Evolutionary conservation across 2,329 filamentous ascomycete genomes (phyloP), one percentile per base, ranked within the genome.

Genomic region (Periconia sp.): DNA sequence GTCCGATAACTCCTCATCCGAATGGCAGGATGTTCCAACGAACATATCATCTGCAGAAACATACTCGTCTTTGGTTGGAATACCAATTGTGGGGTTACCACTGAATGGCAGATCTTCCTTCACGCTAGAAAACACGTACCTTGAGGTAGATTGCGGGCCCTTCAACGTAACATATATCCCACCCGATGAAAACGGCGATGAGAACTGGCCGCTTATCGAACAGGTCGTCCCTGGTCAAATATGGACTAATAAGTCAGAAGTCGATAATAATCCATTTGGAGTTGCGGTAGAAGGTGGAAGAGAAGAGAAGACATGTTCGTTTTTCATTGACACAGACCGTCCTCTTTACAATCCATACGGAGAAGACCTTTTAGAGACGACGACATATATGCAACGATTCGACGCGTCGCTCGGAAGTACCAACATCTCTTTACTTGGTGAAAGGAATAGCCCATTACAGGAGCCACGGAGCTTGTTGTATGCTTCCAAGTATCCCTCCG

Each of bases 21-120:
- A 61, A 0, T 74, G 70, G 69, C 46, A 62, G 3, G 27, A 19
- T n/a, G 53, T 69, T 0, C 54, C 63, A 15, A 9, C 18, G 3
- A 30, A 50, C 8, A 50, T 57, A 2, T 47, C 49, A 3, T 2
- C 47, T 9, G 58, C 65, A 14, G 68, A 72, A 20, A 43, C 40
- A 0, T 74, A 69, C 41, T 57, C 63, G 1, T 64, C 70, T 6
- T 47, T 74, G 0, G 65, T 69, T 7, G 71, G 71, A 0, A 14
- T 74, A 1, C 69, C 71, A 0, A 44, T 72, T 11, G 55, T 62
- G 18, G 66, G 67, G 0, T 50, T 61, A 2, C 57, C 60, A 6
- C 3, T 11, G 1, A 17, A 49, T 13, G 20, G 15, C 1, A 46
- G 45, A 0, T 47, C 56, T 0, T 64, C 50, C 1, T 69, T 71